Conservation (phyloP, 2,329 filamentous ascomycete genomes). For the Trichoderma afroharzianum region DNA sequence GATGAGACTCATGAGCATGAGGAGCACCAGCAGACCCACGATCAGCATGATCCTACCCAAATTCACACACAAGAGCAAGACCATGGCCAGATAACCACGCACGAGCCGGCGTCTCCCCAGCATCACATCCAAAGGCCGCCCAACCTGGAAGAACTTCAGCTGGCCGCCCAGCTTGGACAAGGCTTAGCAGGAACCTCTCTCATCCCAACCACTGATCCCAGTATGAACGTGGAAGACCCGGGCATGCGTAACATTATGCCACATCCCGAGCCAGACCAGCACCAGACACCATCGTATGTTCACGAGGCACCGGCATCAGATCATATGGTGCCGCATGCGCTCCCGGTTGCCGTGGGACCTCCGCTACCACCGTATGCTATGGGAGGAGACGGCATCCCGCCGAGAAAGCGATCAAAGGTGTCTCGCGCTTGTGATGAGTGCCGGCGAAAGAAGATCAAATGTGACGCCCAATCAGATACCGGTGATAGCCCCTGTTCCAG, state of each 20-base stretch:
- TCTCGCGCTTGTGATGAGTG: slow-evolving; percentile 88
- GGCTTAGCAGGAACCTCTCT: slow-evolving; percentile 48
- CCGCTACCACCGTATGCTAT: slow-evolving; percentile 38
- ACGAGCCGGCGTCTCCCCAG: slow-evolving; percentile 37
- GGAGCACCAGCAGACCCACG: slow-evolving; percentile 21
- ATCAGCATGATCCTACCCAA: slow-evolving; percentile 30
- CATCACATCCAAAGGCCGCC: slow-evolving; percentile 42
- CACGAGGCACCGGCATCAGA: slow-evolving; percentile 37
- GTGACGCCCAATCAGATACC: slow-evolving; percentile 73
- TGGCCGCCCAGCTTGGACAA: slow-evolving; percentile 56
- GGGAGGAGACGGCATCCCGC: slow-evolving; percentile 59
- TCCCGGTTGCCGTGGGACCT: slow-evolving; percentile 36
- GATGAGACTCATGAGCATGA: slow-evolving; percentile 29
- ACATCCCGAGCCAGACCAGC: slow-evolving; percentile 39
- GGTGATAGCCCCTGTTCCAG: slow-evolving; percentile 75
- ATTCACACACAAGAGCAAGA: slow-evolving; percentile 29
- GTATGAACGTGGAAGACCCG: slow-evolving; percentile 42
- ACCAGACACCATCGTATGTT: slow-evolving; percentile 35
- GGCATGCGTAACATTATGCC: slow-evolving; percentile 43
- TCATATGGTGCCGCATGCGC: slow-evolving; percentile 34
- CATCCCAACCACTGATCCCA: slow-evolving; percentile 46
- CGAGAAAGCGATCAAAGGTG: slow-evolving; percentile 78
- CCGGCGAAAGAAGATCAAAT: slow-evolving; percentile 84
- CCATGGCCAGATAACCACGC: slow-evolving; percentile 31
- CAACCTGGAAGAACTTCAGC: slow-evolving; percentile 54